A percentile compares a stretch with the other conserved stretches of the same genome.
Evolutionary conservation across 2,329 filamentous ascomycete genomes (phyloP).

Genomic region (Hypoxylon sp.): DNA sequence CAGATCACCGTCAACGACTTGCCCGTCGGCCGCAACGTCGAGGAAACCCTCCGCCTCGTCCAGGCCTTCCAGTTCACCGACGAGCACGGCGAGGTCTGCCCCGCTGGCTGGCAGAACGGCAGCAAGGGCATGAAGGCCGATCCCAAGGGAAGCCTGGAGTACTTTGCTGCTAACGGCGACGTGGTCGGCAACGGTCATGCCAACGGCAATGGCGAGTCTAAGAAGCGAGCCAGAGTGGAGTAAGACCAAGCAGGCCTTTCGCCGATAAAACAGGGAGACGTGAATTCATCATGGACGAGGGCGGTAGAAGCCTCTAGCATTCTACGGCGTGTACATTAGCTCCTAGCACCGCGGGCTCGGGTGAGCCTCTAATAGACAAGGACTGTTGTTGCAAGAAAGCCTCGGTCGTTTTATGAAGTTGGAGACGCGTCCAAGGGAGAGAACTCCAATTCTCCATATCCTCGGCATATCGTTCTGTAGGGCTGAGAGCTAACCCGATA

Average conservation of each 20-base stretch:
- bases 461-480: too few relatives aligned
- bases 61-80: slow-evolving; percentile 84
- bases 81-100: slow-evolving; percentile 79
- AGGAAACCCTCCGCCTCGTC: slow-evolving; percentile 70
- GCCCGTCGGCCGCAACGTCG: slow-evolving; percentile 69
- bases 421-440: not conserved
- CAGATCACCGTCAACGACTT: slow-evolving; percentile 73
- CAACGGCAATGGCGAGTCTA: slow-evolving; percentile 50
- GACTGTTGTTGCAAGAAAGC: not conserved
- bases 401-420: not conserved
- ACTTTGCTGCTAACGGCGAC: slow-evolving; percentile 49
- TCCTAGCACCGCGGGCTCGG: slow-evolving; percentile 5
- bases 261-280: slow-evolving; percentile 2
- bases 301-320: not conserved
- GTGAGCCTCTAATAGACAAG: slow-evolving; percentile 16
- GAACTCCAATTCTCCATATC: too few relatives aligned
- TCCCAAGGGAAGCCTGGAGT: slow-evolving; percentile 59
- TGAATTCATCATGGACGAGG: not conserved
- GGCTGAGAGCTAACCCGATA: too few relatives aligned
- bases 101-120: slow-evolving; percentile 58
- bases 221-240: slow-evolving; percentile 39
- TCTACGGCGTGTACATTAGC: slow-evolving; percentile 11
- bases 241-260: slow-evolving; percentile 14
- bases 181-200: slow-evolving; percentile 39
- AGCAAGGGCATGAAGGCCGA: slow-evolving; percentile 60